Evolutionary conservation across 306 rosid genomes (phyloP).

Genomic region (Rosa persica): DNA sequence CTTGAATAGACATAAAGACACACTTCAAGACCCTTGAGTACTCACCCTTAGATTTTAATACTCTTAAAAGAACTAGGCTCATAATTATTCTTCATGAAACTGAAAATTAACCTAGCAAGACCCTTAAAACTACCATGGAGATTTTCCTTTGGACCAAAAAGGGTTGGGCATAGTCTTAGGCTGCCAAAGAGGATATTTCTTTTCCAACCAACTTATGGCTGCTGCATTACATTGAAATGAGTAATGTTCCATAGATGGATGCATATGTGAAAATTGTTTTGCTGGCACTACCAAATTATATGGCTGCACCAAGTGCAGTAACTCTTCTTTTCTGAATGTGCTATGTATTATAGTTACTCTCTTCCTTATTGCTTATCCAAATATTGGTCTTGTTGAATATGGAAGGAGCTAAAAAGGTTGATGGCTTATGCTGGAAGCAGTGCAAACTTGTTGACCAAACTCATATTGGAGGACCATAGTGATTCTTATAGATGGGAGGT

Average conservation of each 20-base stretch:
- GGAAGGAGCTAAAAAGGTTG: constrained; percentile 80
- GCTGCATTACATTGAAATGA: not conserved
- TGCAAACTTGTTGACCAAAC: constrained; percentile 67
- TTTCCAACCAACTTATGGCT: no score
- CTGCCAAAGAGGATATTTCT: no score
- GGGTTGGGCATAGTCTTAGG: no score
- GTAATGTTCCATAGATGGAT: not conserved
- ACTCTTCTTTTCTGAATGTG: constrained; percentile 11
- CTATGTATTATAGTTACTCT: not conserved
- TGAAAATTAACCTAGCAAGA: no score
- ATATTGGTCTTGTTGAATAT: constrained; percentile 14
- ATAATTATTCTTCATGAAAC: no score
- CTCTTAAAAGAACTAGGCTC: no score
- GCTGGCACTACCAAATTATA: not conserved
- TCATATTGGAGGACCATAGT: constrained; percentile 54
- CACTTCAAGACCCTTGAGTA: no score
- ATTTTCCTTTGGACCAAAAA: no score
- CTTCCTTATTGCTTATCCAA: constrained; percentile 22
- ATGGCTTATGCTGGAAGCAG: constrained; percentile 90
- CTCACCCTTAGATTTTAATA: no score
- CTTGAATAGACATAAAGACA: no score
- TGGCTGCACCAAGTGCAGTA: constrained; percentile 8
- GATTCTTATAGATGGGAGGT: constrained; percentile 87
- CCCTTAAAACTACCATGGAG: no score
- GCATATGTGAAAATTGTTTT: not conserved